Conservation (phyloP, 805 yeast species). For the Torulaspora indica region DNA sequence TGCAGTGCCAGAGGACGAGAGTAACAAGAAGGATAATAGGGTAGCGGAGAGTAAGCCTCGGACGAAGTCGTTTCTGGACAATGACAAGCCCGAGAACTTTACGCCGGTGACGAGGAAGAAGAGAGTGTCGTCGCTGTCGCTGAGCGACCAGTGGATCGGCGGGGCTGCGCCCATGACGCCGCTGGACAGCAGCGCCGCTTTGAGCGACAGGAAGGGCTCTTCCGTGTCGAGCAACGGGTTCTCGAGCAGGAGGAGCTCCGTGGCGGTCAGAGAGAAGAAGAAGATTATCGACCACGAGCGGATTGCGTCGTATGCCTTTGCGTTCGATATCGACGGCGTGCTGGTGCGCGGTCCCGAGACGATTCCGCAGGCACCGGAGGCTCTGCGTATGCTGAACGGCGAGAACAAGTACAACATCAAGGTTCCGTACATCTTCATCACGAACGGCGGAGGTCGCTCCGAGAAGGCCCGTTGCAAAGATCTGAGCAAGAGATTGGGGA, state of each 20-base stretch:
- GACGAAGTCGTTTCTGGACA: conserved; percentile 53
- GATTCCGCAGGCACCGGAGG: conserved; percentile 73
- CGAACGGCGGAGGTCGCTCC: conserved; percentile 90
- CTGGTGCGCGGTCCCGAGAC: conserved; percentile 79
- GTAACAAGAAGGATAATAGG: conserved; percentile 3
- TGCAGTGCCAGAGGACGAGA: conserved; percentile 9
- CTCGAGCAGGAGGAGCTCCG: conserved; percentile 21
- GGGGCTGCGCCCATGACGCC: conserved; percentile 31
- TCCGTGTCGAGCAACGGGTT: conserved; percentile 11
- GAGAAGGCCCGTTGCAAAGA: conserved; percentile 72
- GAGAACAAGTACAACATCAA: conserved; percentile 69
- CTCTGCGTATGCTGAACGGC: conserved; percentile 69
- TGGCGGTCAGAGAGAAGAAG: conserved; percentile 42
- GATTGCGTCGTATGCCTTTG: conserved; percentile 81
- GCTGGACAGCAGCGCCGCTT: conserved; percentile 17
- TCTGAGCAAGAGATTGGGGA: conserved; percentile 54
- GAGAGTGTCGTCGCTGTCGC: conserved; percentile 60
- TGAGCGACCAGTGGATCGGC: conserved; percentile 62
- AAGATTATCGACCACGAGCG: conserved; percentile 60
- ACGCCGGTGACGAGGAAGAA: conserved; percentile 59
- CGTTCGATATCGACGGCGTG: conserved; percentile 92
- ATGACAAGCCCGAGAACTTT: conserved; percentile 67
- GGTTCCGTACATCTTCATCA: conserved; percentile 79
- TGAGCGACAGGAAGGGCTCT: conserved; percentile 10
- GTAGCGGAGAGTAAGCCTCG: conserved; percentile 20